Base-by-base conservation (phyloP, 768 basidiomycete species). In the Suillus fuscotomentosus region DNA sequence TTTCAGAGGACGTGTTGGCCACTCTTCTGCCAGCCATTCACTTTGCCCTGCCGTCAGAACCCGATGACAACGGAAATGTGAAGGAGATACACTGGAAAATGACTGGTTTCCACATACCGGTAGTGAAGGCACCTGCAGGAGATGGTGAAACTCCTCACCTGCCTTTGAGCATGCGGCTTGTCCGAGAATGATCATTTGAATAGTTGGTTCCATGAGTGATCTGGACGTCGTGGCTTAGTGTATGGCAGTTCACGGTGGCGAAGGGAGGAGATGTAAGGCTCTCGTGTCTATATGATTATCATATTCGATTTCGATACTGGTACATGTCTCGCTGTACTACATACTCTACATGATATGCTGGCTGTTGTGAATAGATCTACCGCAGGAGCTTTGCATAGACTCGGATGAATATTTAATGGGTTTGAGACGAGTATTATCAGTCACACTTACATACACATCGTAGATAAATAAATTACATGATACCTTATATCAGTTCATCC, bases 401-500 rank as follows among this genome's bases (percentile, higher is more conserved):
- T 24, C 13, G 17, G 17, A 53, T 53, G 31, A 53, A 20, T 20
- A 53, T 17, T 31, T 20, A 5, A 6, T 13, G 34, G 31, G 3
- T 20, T n/a, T 11, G 34, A 54, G 10, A n/a, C 53, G 20, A 36
- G 53, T 20, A 36, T 3, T n/a, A 38, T 34, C 31, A n/a, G 11
- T 54, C 20, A 20, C 17, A 20, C 13, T 60, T 60, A 64, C n/a
- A 73, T 65, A 42, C 34, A 51, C 36, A 53, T 50, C 8, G 38
- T 68, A 72, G 20, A 69, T 74, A 66, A 24, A 69, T 74, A 66
- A 24, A 59, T 42, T 27, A 27, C 11, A 41, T 41, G 1, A 24
- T 20, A 39, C 43, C 20, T 69, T 66, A 80, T 60, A 60, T 79
- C 66, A 79, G 65, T 66, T 86, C 85, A 38, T 85, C 84, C 64